A percentile compares a stretch with the other conserved stretches of the same genome.
Evolutionary conservation across 2,329 filamentous ascomycete genomes (phyloP).

Genomic region (Alternaria brassicicola): DNA sequence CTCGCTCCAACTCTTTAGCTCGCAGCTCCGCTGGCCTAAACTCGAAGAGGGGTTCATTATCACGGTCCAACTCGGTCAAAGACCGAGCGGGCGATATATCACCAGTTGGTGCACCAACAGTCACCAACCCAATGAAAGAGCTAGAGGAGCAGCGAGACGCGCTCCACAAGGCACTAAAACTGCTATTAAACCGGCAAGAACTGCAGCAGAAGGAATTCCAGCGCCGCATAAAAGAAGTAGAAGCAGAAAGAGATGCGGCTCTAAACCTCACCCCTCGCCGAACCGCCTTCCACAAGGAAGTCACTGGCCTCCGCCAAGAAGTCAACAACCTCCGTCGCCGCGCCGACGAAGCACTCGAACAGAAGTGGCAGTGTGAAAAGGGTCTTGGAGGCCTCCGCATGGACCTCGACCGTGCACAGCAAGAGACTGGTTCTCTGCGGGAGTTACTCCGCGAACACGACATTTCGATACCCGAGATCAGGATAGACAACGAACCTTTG

Average conservation of each 20-base stretch:
- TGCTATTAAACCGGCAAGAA: constrained; percentile 82
- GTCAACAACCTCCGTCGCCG: constrained; percentile 82
- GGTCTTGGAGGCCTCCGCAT: constrained; percentile 88
- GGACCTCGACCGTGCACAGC: constrained; percentile 93
- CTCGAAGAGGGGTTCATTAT: constrained; percentile 56
- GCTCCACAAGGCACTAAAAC: constrained; percentile 84
- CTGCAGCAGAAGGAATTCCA: constrained; percentile 82
- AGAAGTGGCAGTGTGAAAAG: constrained; percentile 96
- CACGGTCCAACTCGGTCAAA: constrained; percentile 55
- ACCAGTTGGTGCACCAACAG: constrained; percentile 60
- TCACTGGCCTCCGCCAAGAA: constrained; percentile 78
- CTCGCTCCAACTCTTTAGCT: constrained; percentile 71
- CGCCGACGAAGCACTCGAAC: constrained; percentile 90
- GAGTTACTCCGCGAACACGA: constrained; percentile 81
- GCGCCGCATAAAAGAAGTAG: constrained; percentile 78
- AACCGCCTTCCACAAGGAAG: constrained; percentile 82
- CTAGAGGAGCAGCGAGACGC: constrained; percentile 93
- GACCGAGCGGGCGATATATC: constrained; percentile 51
- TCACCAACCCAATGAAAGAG: constrained; percentile 70
- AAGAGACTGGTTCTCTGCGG: constrained; percentile 86
- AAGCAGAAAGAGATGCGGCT: constrained; percentile 77
- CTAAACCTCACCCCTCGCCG: constrained; percentile 72
- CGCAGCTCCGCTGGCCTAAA: constrained; percentile 55
- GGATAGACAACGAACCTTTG: constrained; percentile 62
- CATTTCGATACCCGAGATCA: constrained; percentile 71